These are phyloP conservation scores for Comarum palustre DNA, from an alignment of 306 rosid species.

Conservation along the genomic window DNA sequence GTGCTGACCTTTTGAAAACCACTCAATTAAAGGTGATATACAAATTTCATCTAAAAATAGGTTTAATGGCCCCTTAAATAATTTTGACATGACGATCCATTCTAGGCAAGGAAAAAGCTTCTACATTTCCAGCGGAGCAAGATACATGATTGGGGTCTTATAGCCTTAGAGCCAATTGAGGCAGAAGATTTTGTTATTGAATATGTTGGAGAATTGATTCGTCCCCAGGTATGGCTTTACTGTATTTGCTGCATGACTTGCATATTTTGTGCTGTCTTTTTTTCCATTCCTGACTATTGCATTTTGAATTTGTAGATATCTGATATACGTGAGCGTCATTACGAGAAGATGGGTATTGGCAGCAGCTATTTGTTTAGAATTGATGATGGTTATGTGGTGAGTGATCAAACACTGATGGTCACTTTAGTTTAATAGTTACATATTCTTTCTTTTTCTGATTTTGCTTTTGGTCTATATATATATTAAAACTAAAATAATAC, in stretches of 20 bases:
- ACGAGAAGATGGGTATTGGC: conserved; percentile 96
- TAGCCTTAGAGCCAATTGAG: conserved; percentile 91
- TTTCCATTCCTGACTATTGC: background rate
- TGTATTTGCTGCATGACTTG: background rate
- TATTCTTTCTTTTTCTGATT: too few species aligned
- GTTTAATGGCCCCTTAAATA: conserved; percentile 21
- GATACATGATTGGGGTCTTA: conserved; percentile 98
- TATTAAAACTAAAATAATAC: background rate
- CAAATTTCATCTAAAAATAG: conserved; percentile 17
- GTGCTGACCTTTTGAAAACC: conserved; percentile 93
- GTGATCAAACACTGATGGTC: conserved; percentile 32
- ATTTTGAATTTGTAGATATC: conserved; percentile 63
- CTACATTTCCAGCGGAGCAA: conserved; percentile 88
- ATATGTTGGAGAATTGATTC: conserved; percentile 90
- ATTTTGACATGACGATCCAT: conserved; percentile 15
- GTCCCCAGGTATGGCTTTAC: conserved; percentile 68
- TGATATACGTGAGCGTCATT: conserved; percentile 85
- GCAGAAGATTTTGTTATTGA: conserved; percentile 96
- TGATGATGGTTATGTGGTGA: conserved; percentile 97
- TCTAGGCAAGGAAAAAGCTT: conserved; percentile 81
- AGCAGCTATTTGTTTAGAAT: conserved; percentile 97
- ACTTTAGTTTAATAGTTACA: background rate
- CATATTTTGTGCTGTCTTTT: background rate
- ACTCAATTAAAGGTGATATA: conserved; percentile 83
- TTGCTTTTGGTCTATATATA: background rate